These are phyloP conservation scores for Nannochloropsis limnetica DNA, from an alignment of 352 stramenopile species.

Conservation along the genomic window DNA sequence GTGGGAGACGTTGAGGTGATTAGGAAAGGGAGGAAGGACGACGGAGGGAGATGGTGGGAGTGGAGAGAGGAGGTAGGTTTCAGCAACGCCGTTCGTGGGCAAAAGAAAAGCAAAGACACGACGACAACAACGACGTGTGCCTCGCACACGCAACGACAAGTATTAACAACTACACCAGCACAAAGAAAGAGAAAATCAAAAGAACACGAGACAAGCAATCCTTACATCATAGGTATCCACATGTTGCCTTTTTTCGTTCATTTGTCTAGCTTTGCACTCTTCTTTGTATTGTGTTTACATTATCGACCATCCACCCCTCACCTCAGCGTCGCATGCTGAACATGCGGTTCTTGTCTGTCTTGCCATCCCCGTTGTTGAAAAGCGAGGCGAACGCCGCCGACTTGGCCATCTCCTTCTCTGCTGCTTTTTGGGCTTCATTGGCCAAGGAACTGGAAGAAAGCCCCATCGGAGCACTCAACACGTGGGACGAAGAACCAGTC, in stretches of 20 bases:
- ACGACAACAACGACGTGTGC: not conserved
- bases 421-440: not conserved
- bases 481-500: not conserved
- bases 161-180: not conserved
- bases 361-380: not conserved
- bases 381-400: not conserved
- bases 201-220: not conserved
- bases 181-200: not conserved
- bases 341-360: not conserved
- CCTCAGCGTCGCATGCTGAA: conserved; percentile 19
- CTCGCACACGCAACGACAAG: not conserved
- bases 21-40: not conserved
- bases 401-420: conserved; percentile 2
- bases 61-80: not conserved
- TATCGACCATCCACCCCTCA: not conserved
- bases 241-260: not conserved
- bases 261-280: not conserved
- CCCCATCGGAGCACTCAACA: not conserved
- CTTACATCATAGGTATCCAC: too few species aligned
- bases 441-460: not conserved
- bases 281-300: not conserved
- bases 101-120: not conserved
- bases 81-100: not conserved
- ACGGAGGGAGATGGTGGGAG: too few species aligned
- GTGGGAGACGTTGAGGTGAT: not conserved